A percentile compares a stretch with the other conserved stretches of the same genome.
Conservation (phyloP, 176 grass and related monocot genomes). For the Tuctoria greenei region DNA sequence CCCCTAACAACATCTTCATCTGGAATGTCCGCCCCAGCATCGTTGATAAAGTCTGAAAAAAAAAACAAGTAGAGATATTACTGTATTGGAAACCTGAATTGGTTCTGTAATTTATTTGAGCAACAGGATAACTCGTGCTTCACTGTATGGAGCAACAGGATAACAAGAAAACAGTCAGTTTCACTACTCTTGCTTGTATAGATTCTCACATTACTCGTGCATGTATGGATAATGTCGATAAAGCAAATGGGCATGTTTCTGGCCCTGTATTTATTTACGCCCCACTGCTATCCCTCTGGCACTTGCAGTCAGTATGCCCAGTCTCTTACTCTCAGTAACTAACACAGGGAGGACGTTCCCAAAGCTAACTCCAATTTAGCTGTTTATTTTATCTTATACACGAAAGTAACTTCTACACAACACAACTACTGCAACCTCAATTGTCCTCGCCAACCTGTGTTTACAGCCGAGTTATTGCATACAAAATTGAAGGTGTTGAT, state of each 20-base stretch:
- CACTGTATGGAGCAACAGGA: background rate
- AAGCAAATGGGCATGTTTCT: too few relatives aligned
- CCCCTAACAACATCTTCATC: conserved; percentile 67
- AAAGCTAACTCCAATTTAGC: background rate
- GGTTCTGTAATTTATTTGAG: background rate
- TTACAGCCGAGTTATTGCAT: background rate
- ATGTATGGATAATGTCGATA: background rate
- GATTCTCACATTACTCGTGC: background rate
- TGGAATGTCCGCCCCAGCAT: conserved; percentile 72
- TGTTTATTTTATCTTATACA: too few relatives aligned
- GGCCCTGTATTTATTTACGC: too few relatives aligned
- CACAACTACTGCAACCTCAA: background rate
- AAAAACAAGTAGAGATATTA: conserved; percentile 21
- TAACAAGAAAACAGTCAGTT: background rate
- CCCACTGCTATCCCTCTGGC: too few relatives aligned
- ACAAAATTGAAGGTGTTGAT: background rate
- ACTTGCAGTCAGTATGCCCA: background rate
- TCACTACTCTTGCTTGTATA: conserved; percentile 5
- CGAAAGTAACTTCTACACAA: too few relatives aligned
- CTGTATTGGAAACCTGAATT: conserved; percentile 8
- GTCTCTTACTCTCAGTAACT: background rate
- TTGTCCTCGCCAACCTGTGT: background rate
- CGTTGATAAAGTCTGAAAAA: conserved; percentile 83
- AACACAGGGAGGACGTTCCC: background rate
- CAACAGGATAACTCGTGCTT: background rate